These are phyloP conservation scores for Talaromyces marneffei DNA, from an alignment of 2,329 filamentous ascomycete species.

Conservation along the genomic window DNA sequence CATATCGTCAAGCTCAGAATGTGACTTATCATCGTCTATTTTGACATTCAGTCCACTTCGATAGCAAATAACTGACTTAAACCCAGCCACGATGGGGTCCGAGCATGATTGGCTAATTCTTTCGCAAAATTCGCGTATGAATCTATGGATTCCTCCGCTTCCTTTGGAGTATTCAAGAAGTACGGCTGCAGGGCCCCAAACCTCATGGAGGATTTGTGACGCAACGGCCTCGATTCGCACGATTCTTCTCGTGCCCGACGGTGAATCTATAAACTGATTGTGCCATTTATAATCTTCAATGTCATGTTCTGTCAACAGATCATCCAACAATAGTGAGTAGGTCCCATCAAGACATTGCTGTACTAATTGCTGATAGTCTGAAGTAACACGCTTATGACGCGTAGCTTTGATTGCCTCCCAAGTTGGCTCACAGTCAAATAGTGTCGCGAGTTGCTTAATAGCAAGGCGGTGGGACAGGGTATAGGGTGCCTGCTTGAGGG, in stretches of 20 bases:
- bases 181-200: conserved; percentile 18
- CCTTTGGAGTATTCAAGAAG: background rate
- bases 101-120: conserved; percentile 53
- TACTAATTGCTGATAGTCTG: conserved; percentile 53
- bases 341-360: conserved; percentile 64
- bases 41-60: conserved; percentile 64
- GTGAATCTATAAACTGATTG: conserved; percentile 52
- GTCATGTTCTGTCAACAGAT: conserved; percentile 57
- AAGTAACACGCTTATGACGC: conserved; percentile 43
- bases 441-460: conserved; percentile 59
- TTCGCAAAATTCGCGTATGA: conserved; percentile 30
- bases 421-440: conserved; percentile 59
- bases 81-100: conserved; percentile 66
- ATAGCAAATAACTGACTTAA: conserved; percentile 81
- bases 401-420: conserved; percentile 54
- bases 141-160: conserved; percentile 22
- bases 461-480: conserved; percentile 66
- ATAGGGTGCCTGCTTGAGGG: conserved; percentile 56
- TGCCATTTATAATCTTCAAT: conserved; percentile 60
- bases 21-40: conserved; percentile 25
- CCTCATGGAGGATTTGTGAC: conserved; percentile 53
- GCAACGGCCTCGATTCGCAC: conserved; percentile 72
- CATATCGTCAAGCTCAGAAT: conserved; percentile 17
- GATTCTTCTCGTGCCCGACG: conserved; percentile 62
- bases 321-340: conserved; percentile 70